Percentiles rank a stretch among this genome's conserved stretches.
phyloP scores from a whole-genome alignment of 176 grass and related monocot species.

The Musa troglodytarum region DNA sequence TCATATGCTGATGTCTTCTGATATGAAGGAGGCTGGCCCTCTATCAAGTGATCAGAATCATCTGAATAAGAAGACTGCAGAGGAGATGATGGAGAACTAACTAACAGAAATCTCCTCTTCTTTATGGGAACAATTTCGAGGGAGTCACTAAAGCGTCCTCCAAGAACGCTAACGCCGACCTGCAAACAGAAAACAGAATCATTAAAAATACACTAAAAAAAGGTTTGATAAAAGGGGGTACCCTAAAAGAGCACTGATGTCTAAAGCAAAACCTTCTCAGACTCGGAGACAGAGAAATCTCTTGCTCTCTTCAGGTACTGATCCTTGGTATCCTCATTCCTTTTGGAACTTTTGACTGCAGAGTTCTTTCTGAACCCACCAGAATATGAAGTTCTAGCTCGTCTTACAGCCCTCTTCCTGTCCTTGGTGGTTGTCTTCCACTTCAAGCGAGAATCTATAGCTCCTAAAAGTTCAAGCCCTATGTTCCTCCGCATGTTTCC shows the following conservation, averaged over 20 bases:
- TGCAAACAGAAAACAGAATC: conserved; percentile 27
- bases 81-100: conserved; percentile 59
- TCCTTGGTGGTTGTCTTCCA: conserved; percentile 65
- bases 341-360: conserved; percentile 35
- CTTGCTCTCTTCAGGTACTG: conserved; percentile 27
- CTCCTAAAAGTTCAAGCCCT: conserved; percentile 51
- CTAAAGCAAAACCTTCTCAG: conserved; percentile 59
- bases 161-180: conserved; percentile 86
- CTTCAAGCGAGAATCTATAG: conserved; percentile 45
- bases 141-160: conserved; percentile 63
- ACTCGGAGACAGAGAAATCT: conserved; percentile 66
- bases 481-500: conserved; percentile 42
- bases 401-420: conserved; percentile 54
- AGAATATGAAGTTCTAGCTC: conserved; percentile 53
- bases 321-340: conserved; percentile 22
- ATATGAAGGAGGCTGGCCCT: conserved; percentile 21
- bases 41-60: conserved; percentile 31
- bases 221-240: background rate
- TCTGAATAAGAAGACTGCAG: conserved; percentile 34
- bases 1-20: conserved; percentile 28
- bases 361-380: conserved; percentile 34
- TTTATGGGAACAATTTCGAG: conserved; percentile 79
- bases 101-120: conserved; percentile 70
- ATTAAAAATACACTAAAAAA: conserved; percentile 22
- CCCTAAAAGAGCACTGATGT: background rate